Evolutionary conservation across 2,329 filamentous ascomycete genomes (phyloP).

Genomic region (Aspergillus texensis): DNA sequence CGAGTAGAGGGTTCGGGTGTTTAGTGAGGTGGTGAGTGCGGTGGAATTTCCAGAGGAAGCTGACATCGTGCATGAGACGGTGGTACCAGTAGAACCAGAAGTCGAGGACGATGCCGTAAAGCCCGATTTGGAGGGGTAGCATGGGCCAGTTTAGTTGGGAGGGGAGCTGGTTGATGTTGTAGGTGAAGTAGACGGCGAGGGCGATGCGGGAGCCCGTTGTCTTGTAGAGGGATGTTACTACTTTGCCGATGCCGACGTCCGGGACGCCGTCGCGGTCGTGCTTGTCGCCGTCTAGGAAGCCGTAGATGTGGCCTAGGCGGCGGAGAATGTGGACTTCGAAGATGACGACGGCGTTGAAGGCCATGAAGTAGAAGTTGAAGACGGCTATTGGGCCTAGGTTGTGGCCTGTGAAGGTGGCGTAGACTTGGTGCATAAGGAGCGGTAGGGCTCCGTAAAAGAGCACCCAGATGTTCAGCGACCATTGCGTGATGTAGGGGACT

Average conservation of each 20-base stretch:
- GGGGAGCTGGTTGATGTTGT: constrained; percentile 4
- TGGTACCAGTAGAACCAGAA: constrained; percentile 22
- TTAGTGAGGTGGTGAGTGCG: constrained; percentile 19
- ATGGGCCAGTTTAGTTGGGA: constrained; percentile 2
- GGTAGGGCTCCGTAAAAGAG: constrained; percentile 8
- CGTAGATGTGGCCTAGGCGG: constrained; percentile 9
- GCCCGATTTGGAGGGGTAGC: constrained; percentile 8
- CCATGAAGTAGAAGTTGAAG: constrained; percentile 16
- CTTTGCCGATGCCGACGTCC: constrained; percentile 12
- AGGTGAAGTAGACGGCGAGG: constrained; percentile 7
- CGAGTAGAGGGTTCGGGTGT: constrained; percentile 13
- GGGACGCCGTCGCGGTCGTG: constrained; percentile 18
- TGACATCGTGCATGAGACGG: constrained; percentile 13
- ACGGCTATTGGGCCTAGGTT: constrained; percentile 6
- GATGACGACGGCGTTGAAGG: constrained; percentile 9
- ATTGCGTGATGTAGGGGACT: constrained; percentile 15
- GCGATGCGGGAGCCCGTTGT: constrained; percentile 6
- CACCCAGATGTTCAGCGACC: constrained; percentile 9
- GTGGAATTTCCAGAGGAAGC: constrained; percentile 16
- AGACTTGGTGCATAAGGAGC: constrained; percentile 12
- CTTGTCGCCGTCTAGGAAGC: constrained; percentile 16
- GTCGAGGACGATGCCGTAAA: constrained; percentile 19
- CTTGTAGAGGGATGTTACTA: constrained; percentile 9
- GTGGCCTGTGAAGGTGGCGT: constrained; percentile 6
- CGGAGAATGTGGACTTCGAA: constrained; percentile 13